Percentiles rank a stretch among this genome's conserved stretches.
Evolutionary conservation across 2,329 filamentous ascomycete species (phyloP).

Genomic region (Hyphodiscus sp.): DNA sequence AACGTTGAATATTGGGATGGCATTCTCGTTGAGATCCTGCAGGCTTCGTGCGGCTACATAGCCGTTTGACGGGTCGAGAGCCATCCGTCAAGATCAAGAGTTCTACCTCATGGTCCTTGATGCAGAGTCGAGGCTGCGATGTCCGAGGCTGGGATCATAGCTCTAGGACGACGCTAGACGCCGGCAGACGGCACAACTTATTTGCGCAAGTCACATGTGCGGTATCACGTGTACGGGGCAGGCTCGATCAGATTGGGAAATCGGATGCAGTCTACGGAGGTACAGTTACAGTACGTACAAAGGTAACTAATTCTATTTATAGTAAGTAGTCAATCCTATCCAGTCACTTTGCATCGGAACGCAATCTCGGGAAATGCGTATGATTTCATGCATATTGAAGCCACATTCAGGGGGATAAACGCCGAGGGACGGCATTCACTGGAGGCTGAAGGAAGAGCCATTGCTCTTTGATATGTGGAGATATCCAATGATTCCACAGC

Average conservation of each 20-base stretch:
- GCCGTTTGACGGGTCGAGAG: conserved; percentile 64
- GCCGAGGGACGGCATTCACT: background rate
- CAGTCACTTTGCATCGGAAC: background rate
- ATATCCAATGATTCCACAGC: background rate
- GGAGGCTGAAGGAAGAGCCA: background rate
- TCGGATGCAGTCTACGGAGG: no score
- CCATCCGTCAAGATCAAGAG: conserved; percentile 44
- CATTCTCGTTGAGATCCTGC: conserved; percentile 50
- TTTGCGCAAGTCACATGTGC: background rate
- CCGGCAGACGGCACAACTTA: background rate
- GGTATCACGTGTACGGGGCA: background rate
- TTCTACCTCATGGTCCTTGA: conserved; percentile 25
- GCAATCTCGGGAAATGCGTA: background rate
- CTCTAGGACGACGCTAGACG: conserved; percentile 1
- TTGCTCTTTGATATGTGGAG: background rate
- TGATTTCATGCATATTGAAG: background rate
- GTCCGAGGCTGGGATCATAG: conserved; percentile 20
- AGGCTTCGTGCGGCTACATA: conserved; percentile 61
- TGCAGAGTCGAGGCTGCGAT: conserved; percentile 21
- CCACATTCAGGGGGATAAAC: background rate
- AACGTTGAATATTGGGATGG: conserved; percentile 88
- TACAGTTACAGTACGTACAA: background rate
- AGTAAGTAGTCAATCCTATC: background rate
- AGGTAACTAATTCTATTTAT: background rate
- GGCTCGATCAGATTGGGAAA: no score